phyloP scores from a whole-genome alignment of 1,139 yeast genomes.

The Saccharomyces hybrid region DNA sequence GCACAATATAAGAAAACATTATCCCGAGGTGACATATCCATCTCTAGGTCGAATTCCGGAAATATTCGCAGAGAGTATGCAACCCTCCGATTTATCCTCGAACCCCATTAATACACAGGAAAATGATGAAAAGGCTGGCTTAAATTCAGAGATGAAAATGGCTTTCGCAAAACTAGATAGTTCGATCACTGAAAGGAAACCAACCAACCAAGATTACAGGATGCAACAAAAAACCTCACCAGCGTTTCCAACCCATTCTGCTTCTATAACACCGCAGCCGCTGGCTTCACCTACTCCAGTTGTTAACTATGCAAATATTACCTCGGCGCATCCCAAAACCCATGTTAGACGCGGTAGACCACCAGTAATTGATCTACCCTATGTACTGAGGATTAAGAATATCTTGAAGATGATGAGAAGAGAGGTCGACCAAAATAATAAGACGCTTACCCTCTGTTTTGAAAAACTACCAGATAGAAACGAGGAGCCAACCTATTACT shows the following conservation, averaged over 20 bases:
- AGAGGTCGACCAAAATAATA: conserved; percentile 49
- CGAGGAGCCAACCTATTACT: conserved; percentile 58
- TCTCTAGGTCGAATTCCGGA: conserved; percentile 68
- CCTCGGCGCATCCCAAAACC: conserved; percentile 32
- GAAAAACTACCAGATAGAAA: conserved; percentile 76
- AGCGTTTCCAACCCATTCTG: background rate
- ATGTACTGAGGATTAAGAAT: conserved; percentile 83
- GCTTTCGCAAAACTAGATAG: background rate
- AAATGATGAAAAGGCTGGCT: conserved; percentile 1
- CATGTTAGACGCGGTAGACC: conserved; percentile 71
- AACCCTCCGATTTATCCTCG: conserved; percentile 7
- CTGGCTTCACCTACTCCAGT: background rate
- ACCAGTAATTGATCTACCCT: conserved; percentile 90
- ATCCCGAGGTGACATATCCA: conserved; percentile 49
- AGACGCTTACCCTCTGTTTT: conserved; percentile 49
- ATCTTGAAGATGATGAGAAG: conserved; percentile 75
- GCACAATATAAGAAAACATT: conserved; percentile 40
- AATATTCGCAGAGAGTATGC: conserved; percentile 25
- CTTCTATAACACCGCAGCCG: background rate
- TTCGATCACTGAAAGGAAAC: background rate
- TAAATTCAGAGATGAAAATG: background rate
- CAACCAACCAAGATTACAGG: background rate
- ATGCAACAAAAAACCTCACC: background rate
- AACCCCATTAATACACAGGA: conserved; percentile 1
- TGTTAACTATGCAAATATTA: background rate